Evolutionary conservation across 345 rosid genomes (phyloP).

Genomic region (Dipteronia dyeriana): DNA sequence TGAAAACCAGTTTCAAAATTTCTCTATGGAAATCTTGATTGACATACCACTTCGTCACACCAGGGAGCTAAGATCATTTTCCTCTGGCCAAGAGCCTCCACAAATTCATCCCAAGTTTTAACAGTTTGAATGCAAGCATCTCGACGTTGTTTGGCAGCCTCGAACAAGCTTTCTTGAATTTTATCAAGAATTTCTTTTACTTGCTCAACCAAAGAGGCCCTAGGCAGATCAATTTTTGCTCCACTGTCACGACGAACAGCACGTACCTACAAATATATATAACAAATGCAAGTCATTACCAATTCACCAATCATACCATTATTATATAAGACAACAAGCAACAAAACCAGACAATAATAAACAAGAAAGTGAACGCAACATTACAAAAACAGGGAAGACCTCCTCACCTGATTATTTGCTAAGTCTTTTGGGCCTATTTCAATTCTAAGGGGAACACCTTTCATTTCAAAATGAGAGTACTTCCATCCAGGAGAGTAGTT

Average conservation of each 20-base stretch:
- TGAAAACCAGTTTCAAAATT: background rate
- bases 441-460: slow-evolving; percentile 93
- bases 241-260: slow-evolving; percentile 85
- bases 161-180: slow-evolving; percentile 69
- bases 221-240: slow-evolving; percentile 62
- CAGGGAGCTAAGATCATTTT: slow-evolving; percentile 96
- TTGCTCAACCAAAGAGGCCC: slow-evolving; percentile 58
- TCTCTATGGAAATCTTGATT: background rate
- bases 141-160: slow-evolving; percentile 66
- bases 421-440: slow-evolving; percentile 96
- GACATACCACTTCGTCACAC: slow-evolving; percentile 88
- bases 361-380: slow-evolving; percentile 1
- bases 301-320: background rate
- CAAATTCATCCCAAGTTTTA: slow-evolving; percentile 87
- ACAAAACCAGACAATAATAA: slow-evolving; percentile 3
- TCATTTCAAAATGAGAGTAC: slow-evolving; percentile 98
- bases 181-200: slow-evolving; percentile 55
- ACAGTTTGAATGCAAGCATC: slow-evolving; percentile 68
- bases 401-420: slow-evolving; percentile 71
- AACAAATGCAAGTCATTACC: slow-evolving; percentile 3
- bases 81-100: slow-evolving; percentile 66
- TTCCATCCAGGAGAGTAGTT: slow-evolving; percentile 99
- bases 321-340: slow-evolving; percentile 5
- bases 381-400: background rate
- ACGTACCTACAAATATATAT: slow-evolving; percentile 59